Conservation (phyloP, 78 protist genomes). For the Dictyostelium citrinum region DNA sequence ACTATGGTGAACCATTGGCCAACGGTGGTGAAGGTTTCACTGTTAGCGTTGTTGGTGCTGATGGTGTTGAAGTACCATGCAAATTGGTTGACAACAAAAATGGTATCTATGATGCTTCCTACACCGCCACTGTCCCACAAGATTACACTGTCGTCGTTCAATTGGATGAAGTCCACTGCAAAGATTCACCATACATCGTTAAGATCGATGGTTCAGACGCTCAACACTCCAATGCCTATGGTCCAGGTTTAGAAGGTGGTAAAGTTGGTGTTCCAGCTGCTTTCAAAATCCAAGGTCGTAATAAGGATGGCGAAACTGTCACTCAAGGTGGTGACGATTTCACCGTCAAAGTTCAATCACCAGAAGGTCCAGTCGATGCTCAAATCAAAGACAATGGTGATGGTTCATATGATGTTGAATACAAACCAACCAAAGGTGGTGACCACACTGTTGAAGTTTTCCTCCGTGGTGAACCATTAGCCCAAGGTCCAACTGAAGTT, state of each 20-base stretch:
- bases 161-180: slow-evolving; percentile 41
- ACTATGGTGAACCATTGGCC: slow-evolving; percentile 76
- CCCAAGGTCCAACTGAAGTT: slow-evolving; percentile 56
- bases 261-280: slow-evolving; percentile 64
- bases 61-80: slow-evolving; percentile 58
- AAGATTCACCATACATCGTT: slow-evolving; percentile 62
- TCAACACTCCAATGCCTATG: slow-evolving; percentile 66
- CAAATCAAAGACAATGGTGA: slow-evolving; percentile 58
- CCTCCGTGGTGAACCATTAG: slow-evolving; percentile 72
- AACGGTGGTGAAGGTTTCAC: slow-evolving; percentile 81
- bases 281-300: slow-evolving; percentile 83
- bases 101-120: slow-evolving; percentile 55
- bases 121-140: slow-evolving; percentile 51
- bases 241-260: slow-evolving; percentile 82
- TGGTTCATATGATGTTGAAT: slow-evolving; percentile 73
- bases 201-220: slow-evolving; percentile 74
- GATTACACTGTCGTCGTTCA: slow-evolving; percentile 60
- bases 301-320: slow-evolving; percentile 64
- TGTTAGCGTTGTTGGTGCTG: slow-evolving; percentile 69
- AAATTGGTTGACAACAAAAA: slow-evolving; percentile 44
- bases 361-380: slow-evolving; percentile 79
- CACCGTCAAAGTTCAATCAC: slow-evolving; percentile 62
- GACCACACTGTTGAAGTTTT: slow-evolving; percentile 68
- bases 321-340: slow-evolving; percentile 82
- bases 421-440: slow-evolving; percentile 77